Base-by-base conservation (phyloP, 306 rosid species). In the Vigna nakashimae region DNA sequence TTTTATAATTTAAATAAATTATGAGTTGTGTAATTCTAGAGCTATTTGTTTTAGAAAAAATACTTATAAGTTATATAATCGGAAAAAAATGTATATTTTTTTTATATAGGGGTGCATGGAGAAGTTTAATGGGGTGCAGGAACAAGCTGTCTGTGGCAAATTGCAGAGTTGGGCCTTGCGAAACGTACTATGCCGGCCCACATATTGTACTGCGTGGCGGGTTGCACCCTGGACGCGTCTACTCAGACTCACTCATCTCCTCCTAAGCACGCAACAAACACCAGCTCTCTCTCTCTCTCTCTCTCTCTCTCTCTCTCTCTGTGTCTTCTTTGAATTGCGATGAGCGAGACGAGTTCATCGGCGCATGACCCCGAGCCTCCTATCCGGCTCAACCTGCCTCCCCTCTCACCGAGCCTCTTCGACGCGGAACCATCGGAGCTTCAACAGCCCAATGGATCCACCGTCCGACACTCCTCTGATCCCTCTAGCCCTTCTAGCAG, bases 401-500 rank as follows among this genome's bases (percentile, higher is more conserved):
- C 90, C 4, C 82, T 89, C 67, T 81, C 91, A 20, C 63, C 79
- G 81, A 65, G 86, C 64, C 88, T 80, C 42, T 81, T 84, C 69
- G 86, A 74, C 4, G 50, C 32, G 24, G 88, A 89, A 48, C 46
- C 55, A 10, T 62, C 75, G 24, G 36, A 69, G 7, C 59, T 18
- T 56, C 88, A 48, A 43, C 86, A 62, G 45, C 70, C 69, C 16
- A 83, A 85, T 76, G 96, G 85, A 72, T 87, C 88, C 55, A 65
- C 68, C 64, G 30, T n/a, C 36, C 50, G 18, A 72, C 78, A 64
- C 24, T 78, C 53, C 58, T 82, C 78, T 13, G 75, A 82, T 1
- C 94, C 87, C 11, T 73, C 89, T 22, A 90, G 90, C 78, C 94
- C 96, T 10, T 88, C 91, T 78, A 93, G 98, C 74, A 93, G 91